Evolutionary conservation across 371 early-diverging fungal species (phyloP).

Genomic region (Enterospora canceri): DNA sequence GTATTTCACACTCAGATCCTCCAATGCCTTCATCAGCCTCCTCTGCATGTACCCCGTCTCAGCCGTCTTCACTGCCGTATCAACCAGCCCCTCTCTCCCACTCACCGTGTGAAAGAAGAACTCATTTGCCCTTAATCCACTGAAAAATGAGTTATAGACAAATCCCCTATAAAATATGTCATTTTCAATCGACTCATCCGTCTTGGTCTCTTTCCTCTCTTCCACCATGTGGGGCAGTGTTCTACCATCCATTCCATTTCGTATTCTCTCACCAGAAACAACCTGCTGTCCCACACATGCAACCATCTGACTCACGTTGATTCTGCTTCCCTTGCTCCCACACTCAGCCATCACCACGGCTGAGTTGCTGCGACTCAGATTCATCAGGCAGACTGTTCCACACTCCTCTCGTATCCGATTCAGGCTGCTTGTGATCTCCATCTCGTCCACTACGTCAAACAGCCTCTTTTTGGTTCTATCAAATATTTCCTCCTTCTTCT

Average conservation of each 20-base stretch:
- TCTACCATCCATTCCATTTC: slow-evolving; percentile 84
- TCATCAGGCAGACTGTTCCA: slow-evolving; percentile 78
- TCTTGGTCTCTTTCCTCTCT: slow-evolving; percentile 71
- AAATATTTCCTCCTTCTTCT: slow-evolving; percentile 63
- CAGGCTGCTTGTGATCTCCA: slow-evolving; percentile 70
- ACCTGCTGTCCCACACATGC: slow-evolving; percentile 99
- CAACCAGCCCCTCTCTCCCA: slow-evolving; percentile 97
- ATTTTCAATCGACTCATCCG: slow-evolving; percentile 63
- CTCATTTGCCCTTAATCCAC: slow-evolving; percentile 81
- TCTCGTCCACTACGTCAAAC: slow-evolving; percentile 17
- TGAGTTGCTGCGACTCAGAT: slow-evolving; percentile 79
- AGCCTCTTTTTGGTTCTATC: neutral
- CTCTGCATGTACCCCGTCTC: slow-evolving; percentile 98
- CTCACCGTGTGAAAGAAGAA: slow-evolving; percentile 97
- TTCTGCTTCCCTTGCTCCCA: slow-evolving; percentile 87
- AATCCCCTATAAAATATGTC: slow-evolving; percentile 68
- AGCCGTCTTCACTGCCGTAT: slow-evolving; percentile 95
- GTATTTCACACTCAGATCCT: slow-evolving; percentile 47
- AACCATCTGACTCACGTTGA: slow-evolving; percentile 98
- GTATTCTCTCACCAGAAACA: slow-evolving; percentile 84
- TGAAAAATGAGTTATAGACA: slow-evolving; percentile 85
- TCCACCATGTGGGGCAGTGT: slow-evolving; percentile 71
- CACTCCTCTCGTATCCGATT: slow-evolving; percentile 81
- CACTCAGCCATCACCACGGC: slow-evolving; percentile 91
- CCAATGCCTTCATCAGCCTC: slow-evolving; percentile 75